Conservation (phyloP, 1,284 basidiomycete genomes). For the Puccinia horiana region DNA sequence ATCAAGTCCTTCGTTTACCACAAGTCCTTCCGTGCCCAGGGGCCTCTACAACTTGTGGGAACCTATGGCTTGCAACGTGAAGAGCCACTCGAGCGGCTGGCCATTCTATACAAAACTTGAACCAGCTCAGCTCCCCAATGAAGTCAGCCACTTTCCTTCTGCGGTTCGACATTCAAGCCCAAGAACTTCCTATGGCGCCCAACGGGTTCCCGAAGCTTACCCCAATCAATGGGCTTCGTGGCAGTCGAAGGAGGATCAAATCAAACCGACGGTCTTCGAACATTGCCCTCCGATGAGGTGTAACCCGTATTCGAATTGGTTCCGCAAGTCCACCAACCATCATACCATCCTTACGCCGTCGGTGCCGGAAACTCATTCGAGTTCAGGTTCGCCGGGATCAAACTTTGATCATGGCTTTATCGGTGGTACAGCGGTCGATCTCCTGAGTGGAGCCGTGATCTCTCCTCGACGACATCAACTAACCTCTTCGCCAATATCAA, state of each 20-base stretch:
- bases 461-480: conserved; percentile 26
- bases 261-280: conserved; percentile 8
- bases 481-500: conserved; percentile 10
- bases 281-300: conserved; percentile 21
- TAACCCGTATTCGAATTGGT: not conserved
- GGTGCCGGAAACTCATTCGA: not conserved
- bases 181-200: not conserved
- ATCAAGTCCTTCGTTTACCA: not conserved
- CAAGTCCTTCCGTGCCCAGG: not conserved
- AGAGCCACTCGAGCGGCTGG: not conserved
- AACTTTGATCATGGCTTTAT: conserved; percentile 28
- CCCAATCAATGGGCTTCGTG: conserved; percentile 1
- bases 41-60: conserved; percentile 7
- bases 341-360: not conserved
- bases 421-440: conserved; percentile 43
- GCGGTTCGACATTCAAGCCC: not conserved
- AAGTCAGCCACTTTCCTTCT: not conserved
- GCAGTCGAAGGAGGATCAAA: not conserved
- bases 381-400: not conserved
- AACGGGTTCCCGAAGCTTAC: not conserved
- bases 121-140: not conserved
- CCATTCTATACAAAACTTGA: conserved; percentile 1
- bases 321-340: not conserved
- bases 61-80: not conserved
- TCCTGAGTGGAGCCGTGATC: conserved; percentile 19